These are phyloP conservation scores for Peronospora destructor DNA, from an alignment of 352 stramenopile species.

Conservation along the genomic window DNA sequence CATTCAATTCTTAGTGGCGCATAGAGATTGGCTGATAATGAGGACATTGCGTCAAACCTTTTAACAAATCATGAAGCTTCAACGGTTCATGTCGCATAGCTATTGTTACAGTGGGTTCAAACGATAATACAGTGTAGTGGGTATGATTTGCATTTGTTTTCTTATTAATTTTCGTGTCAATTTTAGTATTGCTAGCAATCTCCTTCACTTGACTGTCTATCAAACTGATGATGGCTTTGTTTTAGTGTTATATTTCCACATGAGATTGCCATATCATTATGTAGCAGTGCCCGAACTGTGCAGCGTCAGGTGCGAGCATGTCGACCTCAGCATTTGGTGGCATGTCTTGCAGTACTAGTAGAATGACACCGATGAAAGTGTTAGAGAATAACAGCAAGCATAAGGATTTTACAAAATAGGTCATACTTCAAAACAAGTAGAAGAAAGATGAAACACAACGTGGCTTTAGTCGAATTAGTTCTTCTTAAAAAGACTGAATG, in stretches of 20 bases:
- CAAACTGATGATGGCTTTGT: too few relatives aligned
- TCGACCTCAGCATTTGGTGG: too few relatives aligned
- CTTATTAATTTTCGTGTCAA: too few relatives aligned
- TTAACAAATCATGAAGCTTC: not conserved
- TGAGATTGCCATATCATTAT: too few relatives aligned
- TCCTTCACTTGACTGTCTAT: too few relatives aligned
- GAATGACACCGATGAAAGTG: slow-evolving; percentile 29
- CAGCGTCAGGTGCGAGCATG: too few relatives aligned
- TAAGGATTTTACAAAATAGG: not conserved
- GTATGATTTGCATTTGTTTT: too few relatives aligned
- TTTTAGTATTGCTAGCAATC: too few relatives aligned
- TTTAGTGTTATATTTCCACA: too few relatives aligned
- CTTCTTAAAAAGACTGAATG: slow-evolving; percentile 37
- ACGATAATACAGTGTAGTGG: too few relatives aligned
- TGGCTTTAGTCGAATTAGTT: slow-evolving; percentile 34
- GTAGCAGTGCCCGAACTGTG: too few relatives aligned
- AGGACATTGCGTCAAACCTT: not conserved
- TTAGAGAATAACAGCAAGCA: slow-evolving; percentile 36
- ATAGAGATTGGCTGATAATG: slow-evolving; percentile 13
- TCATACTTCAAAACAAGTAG: not conserved
- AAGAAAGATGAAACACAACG: not conserved
- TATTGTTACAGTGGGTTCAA: too few relatives aligned
- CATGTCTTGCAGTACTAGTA: slow-evolving; percentile 24
- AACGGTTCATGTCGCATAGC: slow-evolving; percentile 5
- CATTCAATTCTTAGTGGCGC: slow-evolving; percentile 21